Conservation (phyloP, 139 green algal genomes). For the Penium margaritaceum region DNA sequence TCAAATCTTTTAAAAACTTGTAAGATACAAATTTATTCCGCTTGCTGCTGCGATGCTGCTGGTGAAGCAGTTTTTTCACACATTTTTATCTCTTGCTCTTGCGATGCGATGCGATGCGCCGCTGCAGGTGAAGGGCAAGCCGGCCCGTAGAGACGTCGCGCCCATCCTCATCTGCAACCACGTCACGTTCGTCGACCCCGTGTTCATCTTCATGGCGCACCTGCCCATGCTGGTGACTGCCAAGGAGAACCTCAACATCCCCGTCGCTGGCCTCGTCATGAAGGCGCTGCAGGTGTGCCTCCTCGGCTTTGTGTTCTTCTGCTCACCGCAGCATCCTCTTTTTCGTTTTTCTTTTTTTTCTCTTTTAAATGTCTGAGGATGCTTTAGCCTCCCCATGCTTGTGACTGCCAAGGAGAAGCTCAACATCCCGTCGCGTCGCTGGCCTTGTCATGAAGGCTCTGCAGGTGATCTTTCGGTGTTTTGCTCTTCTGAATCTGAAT, state of each 20-base stretch:
- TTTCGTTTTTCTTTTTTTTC: too few relatives aligned
- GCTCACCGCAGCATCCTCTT: too few relatives aligned
- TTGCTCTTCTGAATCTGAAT: too few relatives aligned
- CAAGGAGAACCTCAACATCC: slow-evolving; percentile 28
- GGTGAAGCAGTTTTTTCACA: too few relatives aligned
- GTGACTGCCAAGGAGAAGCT: slow-evolving; percentile 29
- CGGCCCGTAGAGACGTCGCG: neutral
- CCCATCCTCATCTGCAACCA: slow-evolving; percentile 27
- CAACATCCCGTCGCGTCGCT: slow-evolving; percentile 20
- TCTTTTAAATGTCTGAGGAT: too few relatives aligned
- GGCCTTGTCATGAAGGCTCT: slow-evolving; percentile 16
- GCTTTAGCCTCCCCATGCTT: slow-evolving; percentile 24
- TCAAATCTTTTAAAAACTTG: too few relatives aligned
- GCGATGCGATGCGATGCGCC: too few relatives aligned
- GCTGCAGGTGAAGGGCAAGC: slow-evolving; percentile 28
- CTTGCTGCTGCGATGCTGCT: too few relatives aligned
- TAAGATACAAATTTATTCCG: too few relatives aligned
- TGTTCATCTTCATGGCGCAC: slow-evolving; percentile 26
- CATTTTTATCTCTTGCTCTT: too few relatives aligned
- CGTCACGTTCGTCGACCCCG: slow-evolving; percentile 20
- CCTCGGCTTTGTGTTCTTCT: too few relatives aligned
- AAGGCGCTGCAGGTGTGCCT: slow-evolving; percentile 11
- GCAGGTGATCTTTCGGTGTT: slow-evolving; percentile 16
- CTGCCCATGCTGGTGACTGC: slow-evolving; percentile 27
- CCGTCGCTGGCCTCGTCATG: slow-evolving; percentile 23